These are phyloP conservation scores for Trichoderma sp. DNA, from an alignment of 2,329 filamentous ascomycete species.

Conservation along the genomic window DNA sequence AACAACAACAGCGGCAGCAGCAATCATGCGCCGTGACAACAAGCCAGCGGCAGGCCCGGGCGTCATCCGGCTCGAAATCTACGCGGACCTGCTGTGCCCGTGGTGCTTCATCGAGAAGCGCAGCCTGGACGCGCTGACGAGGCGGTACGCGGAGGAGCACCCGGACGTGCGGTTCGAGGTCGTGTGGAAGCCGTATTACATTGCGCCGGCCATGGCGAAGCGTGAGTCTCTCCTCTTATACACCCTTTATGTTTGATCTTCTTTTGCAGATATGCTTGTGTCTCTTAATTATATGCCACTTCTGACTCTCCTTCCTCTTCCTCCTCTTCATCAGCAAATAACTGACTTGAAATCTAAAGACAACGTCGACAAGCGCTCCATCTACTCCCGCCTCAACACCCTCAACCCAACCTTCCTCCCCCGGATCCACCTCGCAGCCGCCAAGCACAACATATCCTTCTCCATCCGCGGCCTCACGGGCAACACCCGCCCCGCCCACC, in stretches of 20 bases:
- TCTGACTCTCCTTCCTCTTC: neutral
- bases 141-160: constrained; percentile 43
- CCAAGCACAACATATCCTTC: constrained; percentile 45
- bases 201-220: constrained; percentile 43
- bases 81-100: constrained; percentile 55
- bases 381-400: constrained; percentile 41
- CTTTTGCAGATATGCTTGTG: too few relatives aligned
- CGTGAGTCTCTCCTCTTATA: constrained; percentile 25
- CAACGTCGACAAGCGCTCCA: constrained; percentile 42
- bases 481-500: constrained; percentile 50
- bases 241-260: too few relatives aligned
- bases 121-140: constrained; percentile 51
- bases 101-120: constrained; percentile 56
- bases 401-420: constrained; percentile 37
- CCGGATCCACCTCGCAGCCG: constrained; percentile 41
- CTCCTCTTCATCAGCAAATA: neutral
- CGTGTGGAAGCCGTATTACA: constrained; percentile 51
- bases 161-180: constrained; percentile 51
- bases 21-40: constrained; percentile 6
- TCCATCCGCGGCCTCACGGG: constrained; percentile 48
- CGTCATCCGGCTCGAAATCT: constrained; percentile 45
- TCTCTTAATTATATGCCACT: too few relatives aligned
- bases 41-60: neutral
- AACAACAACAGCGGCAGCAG: neutral
- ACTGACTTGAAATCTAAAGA: neutral